These are phyloP conservation scores for Russula vinacea DNA, from an alignment of 768 basidiomycete species.

Conservation along the genomic window DNA sequence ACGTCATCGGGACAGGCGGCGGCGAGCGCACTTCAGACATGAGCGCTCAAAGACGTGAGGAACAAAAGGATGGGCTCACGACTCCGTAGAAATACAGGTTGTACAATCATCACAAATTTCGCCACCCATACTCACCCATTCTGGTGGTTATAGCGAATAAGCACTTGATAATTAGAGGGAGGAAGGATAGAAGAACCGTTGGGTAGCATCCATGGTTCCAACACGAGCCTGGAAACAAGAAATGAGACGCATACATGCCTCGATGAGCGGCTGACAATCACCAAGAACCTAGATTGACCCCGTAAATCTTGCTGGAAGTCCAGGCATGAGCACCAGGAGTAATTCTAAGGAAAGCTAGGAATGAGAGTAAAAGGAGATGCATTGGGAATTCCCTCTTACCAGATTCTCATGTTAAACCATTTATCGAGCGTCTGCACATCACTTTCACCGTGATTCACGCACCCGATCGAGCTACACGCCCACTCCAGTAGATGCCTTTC, in stretches of 20 bases:
- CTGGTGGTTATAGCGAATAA: conserved; percentile 36
- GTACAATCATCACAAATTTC: conserved; percentile 56
- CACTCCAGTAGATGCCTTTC: no score
- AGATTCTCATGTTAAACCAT: not conserved
- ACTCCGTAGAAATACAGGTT: conserved; percentile 64
- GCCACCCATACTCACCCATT: conserved; percentile 75
- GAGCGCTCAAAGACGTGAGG: conserved; percentile 37
- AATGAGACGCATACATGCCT: conserved; percentile 13
- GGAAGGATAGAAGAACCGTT: conserved; percentile 40
- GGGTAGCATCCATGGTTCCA: conserved; percentile 82
- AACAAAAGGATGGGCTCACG: conserved; percentile 48
- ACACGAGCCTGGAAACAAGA: conserved; percentile 53
- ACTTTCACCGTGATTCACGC: no score
- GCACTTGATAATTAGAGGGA: no score
- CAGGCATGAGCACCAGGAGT: not conserved
- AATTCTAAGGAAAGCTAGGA: not conserved
- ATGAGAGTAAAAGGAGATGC: conserved; percentile 5
- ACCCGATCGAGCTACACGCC: no score
- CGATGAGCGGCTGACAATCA: conserved; percentile 28
- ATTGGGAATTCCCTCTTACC: not conserved
- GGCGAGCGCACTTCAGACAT: conserved; percentile 50
- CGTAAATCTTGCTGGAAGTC: conserved; percentile 52
- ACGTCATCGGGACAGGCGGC: conserved; percentile 56
- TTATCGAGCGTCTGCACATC: no score
- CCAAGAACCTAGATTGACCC: conserved; percentile 72